These are phyloP conservation scores for Lyophyllum atratum DNA, from an alignment of 768 basidiomycete genomes.

Conservation along the genomic window DNA sequence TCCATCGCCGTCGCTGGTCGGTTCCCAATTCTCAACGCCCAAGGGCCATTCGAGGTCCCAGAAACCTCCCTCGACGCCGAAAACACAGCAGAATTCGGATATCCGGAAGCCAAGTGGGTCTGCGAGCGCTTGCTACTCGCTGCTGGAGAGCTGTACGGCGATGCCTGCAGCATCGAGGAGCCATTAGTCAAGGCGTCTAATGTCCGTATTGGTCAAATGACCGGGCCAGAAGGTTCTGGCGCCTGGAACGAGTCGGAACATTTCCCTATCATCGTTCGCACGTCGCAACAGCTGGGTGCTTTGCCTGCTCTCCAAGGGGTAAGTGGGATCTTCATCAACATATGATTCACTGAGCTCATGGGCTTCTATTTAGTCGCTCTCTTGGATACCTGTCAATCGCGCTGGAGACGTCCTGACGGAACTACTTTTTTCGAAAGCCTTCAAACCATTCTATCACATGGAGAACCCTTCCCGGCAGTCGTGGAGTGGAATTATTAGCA, in stretches of 20 bases:
- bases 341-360: background rate
- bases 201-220: constrained; percentile 38
- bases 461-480: constrained; percentile 39
- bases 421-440: constrained; percentile 30
- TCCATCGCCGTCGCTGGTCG: constrained; percentile 36
- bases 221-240: constrained; percentile 35
- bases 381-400: constrained; percentile 38
- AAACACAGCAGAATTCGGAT: constrained; percentile 28
- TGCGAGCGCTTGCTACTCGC: constrained; percentile 31
- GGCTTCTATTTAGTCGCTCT: constrained; percentile 26
- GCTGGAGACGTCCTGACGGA: constrained; percentile 30
- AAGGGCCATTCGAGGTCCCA: constrained; percentile 31
- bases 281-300: constrained; percentile 27
- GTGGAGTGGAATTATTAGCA: constrained; percentile 29
- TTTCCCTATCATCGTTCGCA: constrained; percentile 35
- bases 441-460: constrained; percentile 33
- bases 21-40: constrained; percentile 27
- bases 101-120: constrained; percentile 41
- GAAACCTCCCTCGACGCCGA: constrained; percentile 30
- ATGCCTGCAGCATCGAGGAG: constrained; percentile 10
- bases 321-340: constrained; percentile 5
- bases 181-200: constrained; percentile 23
- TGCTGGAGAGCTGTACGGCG: constrained; percentile 30
- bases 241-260: constrained; percentile 40
- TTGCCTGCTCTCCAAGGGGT: constrained; percentile 33